Base-by-base conservation (phyloP, 1,139 yeast species). In the Lodderomyces oxycetoniae region DNA sequence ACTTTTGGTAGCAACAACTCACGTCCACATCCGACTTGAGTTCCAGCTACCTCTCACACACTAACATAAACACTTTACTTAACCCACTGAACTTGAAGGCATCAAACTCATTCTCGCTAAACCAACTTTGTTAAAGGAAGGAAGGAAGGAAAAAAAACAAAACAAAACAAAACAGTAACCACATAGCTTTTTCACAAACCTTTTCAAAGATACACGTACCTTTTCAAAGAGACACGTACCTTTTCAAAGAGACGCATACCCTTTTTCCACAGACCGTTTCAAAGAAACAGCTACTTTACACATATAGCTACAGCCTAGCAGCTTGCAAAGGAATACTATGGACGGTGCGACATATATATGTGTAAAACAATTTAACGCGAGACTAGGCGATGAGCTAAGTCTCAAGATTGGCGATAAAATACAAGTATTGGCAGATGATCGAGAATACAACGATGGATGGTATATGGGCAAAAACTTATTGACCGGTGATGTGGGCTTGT, bases 361-460 rank as follows among this genome's bases (percentile, higher is more conserved):
- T 39, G 77, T 88, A 43, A 93, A 88, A 57, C 91, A 84, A 55
- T 91, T 91, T 59, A 71, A 71, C 35, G 89, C 94, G 33, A 71
- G 97, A 35, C 67, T 89, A 41, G 95, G 87, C 17, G 98, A 93
- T 57, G 99, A 91, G 59, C 66, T 91, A 31, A 76, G 80, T 30
- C 67, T 91, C 44, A 71, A 68, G 33, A 77, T 83, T 17, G 97
- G 97, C 17, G 97, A 91, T 50, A 80, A 77, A 44, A 72, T 93
- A 37, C 93, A 88, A 55, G 88, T 91, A 11, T 72, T 93, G 17
- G 87, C 94, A 28, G 96, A 88, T 55, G 99, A 91, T 58, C 75
- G 80, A 42, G 96, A 86, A 50, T 91, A 84, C 57, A 84, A 86
- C 46, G 99, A 91, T 56, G 97, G 97, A n/a, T 91, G 99, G 99